Evolutionary conservation across 768 basidiomycete species (phyloP), one percentile per base, ranked within the genome.

Genomic region (Russula foetens): DNA sequence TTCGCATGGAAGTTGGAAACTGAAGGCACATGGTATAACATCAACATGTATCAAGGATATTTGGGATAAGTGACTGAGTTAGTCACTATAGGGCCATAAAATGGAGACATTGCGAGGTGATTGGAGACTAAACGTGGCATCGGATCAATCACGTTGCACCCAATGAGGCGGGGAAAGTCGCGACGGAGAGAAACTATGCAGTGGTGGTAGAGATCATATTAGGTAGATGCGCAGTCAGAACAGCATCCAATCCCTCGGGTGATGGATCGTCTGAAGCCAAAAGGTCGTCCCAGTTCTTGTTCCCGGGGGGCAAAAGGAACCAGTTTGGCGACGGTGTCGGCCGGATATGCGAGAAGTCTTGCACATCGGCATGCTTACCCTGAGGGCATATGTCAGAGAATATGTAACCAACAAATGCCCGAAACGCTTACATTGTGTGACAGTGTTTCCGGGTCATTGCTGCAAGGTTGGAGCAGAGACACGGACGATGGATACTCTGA

Each of bases 291-390:
- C 62, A 63, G 31, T 51, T 31, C 19, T 62, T 46, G 11, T 48
- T 48, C 45, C 17, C 26, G 8, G 56, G 19, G 2, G 50, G 28
- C 6, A 39, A 41, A 21, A 50, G 38, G 50, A 17, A 26, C 85
- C 89, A 94, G 71, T 94, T 83, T 11, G 92, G 90, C 4, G 92
- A 94, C 0, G 83, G 84, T 1, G 86, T 84, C 5, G 79, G 68
- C 33, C 84, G 77, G 60, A 93, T 88, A 71, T 93, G 91, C 21
- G 90, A 89, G 69, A 95, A 95, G 65, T 95, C 92, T 67, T 88
- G 88, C 19, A 92, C 82, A 2, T 76, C 62, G n/a, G 79, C 67
- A 56, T 78, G 72, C 23, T 77, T 75, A 62, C 69, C 75, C 39
- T 69, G 46, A 74, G 77, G 35, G 46, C 8, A 28, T 7, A n/a